Evolutionary conservation across 2,329 filamentous ascomycete genomes (phyloP), one percentile per base, ranked within the genome.

Genomic region (Colletotrichum sublineola): DNA sequence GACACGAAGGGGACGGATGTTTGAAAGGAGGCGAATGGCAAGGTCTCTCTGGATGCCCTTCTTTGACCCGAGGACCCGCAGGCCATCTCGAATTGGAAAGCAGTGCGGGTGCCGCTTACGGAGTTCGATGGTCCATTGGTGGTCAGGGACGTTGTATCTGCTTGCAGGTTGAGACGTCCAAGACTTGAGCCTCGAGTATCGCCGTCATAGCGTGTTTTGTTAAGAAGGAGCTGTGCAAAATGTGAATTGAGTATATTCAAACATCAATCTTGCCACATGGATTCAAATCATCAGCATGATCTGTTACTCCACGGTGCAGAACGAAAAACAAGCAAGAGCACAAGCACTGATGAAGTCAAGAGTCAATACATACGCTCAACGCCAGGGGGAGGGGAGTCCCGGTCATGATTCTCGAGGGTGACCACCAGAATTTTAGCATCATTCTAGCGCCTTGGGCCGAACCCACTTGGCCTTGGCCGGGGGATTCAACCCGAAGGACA

Each of bases 401-500:
- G 15, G 18, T 7, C 18, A 44, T n/a, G 52, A 56, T 36, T 67
- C 48, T 24, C n/a, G 18, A 12, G 31, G 52, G 29, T 8, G 2
- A 24, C 24, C 56, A 58, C 46, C 48, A 53, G 46, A 57, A 48
- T 65, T 55, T 65, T 70, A 62, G 70, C 70, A 63, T 57, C 55
- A 8, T 44, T 70, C 48, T 73, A 73, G 70, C 67, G 70, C 55
- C 61, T 73, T 73, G 70, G 67, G 61, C 18, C 48, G 55, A 44
- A 33, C 38, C 64, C 52, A 40, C 58, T 24, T 2, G 20, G 14
- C 46, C 24, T 24, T 24, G 24, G 38, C 38, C 11, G 12, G 64
- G 38, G 36, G 14, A 8, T 11, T n/a, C 56, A 31, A 71, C 40
- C 38, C 70, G 70, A 73, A 63, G 7, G 20, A 63, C 55, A 73